A percentile compares a stretch with the other conserved stretches of the same genome.
These are phyloP conservation scores for Elasticomyces elasticus DNA, from an alignment of 495 filamentous ascomycete species.

Conservation along the genomic window DNA sequence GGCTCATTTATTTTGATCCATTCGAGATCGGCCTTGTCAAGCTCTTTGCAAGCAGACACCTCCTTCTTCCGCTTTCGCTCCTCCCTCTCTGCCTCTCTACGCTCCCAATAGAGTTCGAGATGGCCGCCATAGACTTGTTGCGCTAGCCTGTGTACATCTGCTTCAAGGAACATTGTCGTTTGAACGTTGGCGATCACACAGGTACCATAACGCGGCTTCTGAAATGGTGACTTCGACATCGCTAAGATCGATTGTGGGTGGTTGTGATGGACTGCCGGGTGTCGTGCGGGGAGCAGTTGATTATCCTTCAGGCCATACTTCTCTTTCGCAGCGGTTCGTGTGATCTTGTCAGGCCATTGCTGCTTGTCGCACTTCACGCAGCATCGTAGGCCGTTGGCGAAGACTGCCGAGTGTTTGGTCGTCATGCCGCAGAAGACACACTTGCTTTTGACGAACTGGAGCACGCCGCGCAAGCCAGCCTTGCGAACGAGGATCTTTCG, in stretches of 20 bases:
- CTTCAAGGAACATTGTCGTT: constrained; percentile 13
- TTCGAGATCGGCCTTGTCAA: background rate
- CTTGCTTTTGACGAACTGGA: constrained; percentile 4
- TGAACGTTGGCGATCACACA: background rate
- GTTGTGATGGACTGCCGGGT: background rate
- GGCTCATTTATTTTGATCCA: background rate
- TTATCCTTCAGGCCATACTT: constrained; percentile 5
- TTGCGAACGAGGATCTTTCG: background rate
- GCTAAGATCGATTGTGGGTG: background rate
- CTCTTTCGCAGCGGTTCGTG: constrained; percentile 8
- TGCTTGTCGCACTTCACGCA: constrained; percentile 9
- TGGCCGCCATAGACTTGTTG: constrained; percentile 8
- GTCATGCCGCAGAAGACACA: constrained; percentile 18
- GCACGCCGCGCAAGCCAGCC: constrained; percentile 3
- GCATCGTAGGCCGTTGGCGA: constrained; percentile 12
- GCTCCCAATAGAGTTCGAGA: background rate
- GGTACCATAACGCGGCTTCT: constrained; percentile 6
- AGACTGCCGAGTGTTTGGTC: constrained; percentile 3
- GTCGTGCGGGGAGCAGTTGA: constrained; percentile 6
- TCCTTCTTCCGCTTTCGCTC: background rate
- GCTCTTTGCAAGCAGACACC: background rate
- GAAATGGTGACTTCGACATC: background rate
- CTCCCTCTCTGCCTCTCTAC: background rate
- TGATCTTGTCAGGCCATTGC: constrained; percentile 20
- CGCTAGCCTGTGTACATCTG: constrained; percentile 10